phyloP scores from a whole-genome alignment of 192 early-diverging fungal species.

The Powellomyces hirtus region DNA sequence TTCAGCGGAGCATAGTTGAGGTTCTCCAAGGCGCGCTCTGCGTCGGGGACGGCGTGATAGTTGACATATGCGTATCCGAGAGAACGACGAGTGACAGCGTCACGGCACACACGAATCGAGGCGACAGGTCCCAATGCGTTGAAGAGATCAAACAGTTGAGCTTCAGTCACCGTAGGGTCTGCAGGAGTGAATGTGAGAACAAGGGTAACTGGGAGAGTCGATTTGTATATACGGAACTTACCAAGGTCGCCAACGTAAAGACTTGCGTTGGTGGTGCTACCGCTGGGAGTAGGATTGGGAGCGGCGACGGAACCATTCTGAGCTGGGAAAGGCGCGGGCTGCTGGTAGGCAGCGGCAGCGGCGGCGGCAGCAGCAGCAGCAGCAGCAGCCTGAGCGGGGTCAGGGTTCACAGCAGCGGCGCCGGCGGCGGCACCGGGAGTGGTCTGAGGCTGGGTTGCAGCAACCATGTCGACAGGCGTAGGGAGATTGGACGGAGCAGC shows the following conservation, averaged over 20 bases:
- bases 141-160: constrained; percentile 95
- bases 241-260: constrained; percentile 94
- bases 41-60: constrained; percentile 84
- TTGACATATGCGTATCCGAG: constrained; percentile 98
- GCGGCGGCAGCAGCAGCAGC: constrained; percentile 1
- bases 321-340: constrained; percentile 26
- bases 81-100: constrained; percentile 90
- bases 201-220: too few relatives aligned
- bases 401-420: too few relatives aligned
- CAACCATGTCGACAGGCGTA: too few relatives aligned
- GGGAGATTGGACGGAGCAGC: too few relatives aligned
- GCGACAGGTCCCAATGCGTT: constrained; percentile 91
- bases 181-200: not conserved
- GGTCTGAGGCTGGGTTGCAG: too few relatives aligned
- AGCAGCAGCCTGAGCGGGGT: too few relatives aligned
- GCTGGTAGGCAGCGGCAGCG: constrained; percentile 31
- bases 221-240: too few relatives aligned
- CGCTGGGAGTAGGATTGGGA: not conserved
- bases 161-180: constrained; percentile 93
- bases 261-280: constrained; percentile 28
- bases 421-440: too few relatives aligned
- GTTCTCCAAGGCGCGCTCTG: constrained; percentile 80
- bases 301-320: constrained; percentile 36
- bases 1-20: constrained; percentile 95
- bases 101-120: constrained; percentile 94